Conservation (phyloP, 495 filamentous ascomycete species). For the Tuber aestivum region DNA sequence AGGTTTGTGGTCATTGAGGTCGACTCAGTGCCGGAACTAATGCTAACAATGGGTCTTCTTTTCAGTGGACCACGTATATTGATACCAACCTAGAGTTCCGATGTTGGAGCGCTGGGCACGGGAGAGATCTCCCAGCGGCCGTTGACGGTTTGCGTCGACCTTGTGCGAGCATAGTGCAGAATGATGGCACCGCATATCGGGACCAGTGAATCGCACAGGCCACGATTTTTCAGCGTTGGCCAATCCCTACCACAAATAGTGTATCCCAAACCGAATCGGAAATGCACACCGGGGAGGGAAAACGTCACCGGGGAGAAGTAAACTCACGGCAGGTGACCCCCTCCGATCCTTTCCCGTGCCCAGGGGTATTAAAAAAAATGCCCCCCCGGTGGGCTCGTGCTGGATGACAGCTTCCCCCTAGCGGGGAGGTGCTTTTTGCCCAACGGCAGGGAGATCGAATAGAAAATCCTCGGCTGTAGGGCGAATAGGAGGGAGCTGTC, state of each 20-base stretch:
- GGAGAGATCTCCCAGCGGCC: neutral
- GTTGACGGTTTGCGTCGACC: neutral
- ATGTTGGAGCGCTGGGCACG: neutral
- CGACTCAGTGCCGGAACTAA: neutral
- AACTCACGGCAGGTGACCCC: neutral
- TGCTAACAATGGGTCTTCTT: neutral
- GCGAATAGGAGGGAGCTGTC: neutral
- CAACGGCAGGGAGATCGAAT: neutral
- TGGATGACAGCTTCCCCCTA: neutral
- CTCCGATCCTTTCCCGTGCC: neutral
- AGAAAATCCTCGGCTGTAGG: neutral
- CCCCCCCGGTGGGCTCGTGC: neutral
- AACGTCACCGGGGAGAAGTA: neutral
- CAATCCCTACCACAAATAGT: neutral
- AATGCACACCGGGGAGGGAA: neutral
- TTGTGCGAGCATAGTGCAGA: neutral
- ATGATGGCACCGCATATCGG: slow-evolving; percentile 1
- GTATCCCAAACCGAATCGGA: neutral
- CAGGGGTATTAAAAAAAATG: neutral
- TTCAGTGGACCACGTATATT: neutral
- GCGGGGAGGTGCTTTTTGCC: neutral
- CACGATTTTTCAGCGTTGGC: neutral
- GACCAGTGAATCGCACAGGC: neutral
- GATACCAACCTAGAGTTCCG: neutral
- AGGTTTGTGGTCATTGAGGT: neutral